Conservation (phyloP, 2,329 filamentous ascomycete genomes). For the Fusarium compactum region DNA sequence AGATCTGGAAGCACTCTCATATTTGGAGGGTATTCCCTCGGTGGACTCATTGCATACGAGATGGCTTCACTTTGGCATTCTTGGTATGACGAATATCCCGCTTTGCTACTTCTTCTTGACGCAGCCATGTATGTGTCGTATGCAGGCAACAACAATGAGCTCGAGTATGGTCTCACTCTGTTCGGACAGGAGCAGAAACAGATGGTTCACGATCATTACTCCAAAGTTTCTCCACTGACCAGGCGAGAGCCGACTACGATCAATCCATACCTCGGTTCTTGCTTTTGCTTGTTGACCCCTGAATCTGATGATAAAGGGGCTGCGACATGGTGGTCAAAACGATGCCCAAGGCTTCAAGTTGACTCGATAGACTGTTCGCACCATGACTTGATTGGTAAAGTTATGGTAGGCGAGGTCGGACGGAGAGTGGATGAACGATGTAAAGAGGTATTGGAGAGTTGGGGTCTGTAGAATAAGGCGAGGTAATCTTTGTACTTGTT, state of each 20-base stretch:
- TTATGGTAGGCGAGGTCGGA: neutral
- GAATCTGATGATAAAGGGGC: neutral
- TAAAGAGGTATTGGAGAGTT: neutral
- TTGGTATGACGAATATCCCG: neutral
- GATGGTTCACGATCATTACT: neutral
- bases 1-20: neutral
- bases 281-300: neutral
- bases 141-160: neutral
- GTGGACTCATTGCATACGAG: conserved; percentile 1
- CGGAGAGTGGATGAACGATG: neutral
- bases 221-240: neutral
- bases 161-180: neutral
- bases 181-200: conserved; percentile 1
- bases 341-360: neutral
- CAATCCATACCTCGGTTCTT: neutral
- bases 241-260: neutral
- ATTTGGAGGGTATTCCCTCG: neutral
- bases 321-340: neutral
- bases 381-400: neutral
- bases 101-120: neutral
- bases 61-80: conserved; percentile 2
- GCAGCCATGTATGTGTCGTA: neutral
- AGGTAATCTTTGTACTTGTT: neutral
- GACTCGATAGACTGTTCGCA: conserved; percentile 1
- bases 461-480: neutral